Percentiles rank a stretch among this genome's conserved stretches.
Conservation (phyloP, 139 green algal species). For the Mesotaenium endlicherianum region DNA sequence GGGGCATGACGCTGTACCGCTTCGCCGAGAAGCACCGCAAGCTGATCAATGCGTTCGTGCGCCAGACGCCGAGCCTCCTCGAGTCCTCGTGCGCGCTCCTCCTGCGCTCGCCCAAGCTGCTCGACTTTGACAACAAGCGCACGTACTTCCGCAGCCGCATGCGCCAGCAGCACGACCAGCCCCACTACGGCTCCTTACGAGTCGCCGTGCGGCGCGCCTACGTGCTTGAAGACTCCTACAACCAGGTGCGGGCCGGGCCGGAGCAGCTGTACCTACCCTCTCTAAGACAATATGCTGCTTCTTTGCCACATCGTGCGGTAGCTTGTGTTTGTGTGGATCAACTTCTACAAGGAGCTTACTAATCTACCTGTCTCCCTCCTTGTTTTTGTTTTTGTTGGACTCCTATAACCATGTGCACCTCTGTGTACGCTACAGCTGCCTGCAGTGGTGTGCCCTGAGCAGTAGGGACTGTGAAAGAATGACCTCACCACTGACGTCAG, state of each 20-base stretch:
- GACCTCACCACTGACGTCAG: too few species aligned
- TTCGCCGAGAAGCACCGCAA: conserved; percentile 74
- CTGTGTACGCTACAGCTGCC: too few species aligned
- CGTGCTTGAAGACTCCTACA: conserved; percentile 96
- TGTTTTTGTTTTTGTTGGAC: too few species aligned
- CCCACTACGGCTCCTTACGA: conserved; percentile 56
- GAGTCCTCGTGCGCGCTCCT: conserved; percentile 73
- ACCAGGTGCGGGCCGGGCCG: conserved; percentile 60
- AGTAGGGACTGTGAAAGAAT: too few species aligned
- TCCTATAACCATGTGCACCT: too few species aligned
- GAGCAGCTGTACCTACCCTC: too few species aligned
- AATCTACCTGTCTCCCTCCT: background rate
- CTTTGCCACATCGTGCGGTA: too few species aligned
- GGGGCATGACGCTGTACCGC: background rate
- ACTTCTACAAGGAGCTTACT: background rate
- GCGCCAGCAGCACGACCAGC: conserved; percentile 45
- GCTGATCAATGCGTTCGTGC: conserved; percentile 88
- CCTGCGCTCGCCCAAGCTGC: conserved; percentile 74
- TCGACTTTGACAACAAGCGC: conserved; percentile 99
- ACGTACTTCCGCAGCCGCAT: conserved; percentile 70
- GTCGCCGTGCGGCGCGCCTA: conserved; percentile 80
- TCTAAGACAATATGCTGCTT: too few species aligned
- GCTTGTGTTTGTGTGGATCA: too few species aligned
- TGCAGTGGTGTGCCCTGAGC: too few species aligned
- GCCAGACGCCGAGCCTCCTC: conserved; percentile 74